Conservation (phyloP, 176 grass and related monocot species). For the Oryza australiensis region DNA sequence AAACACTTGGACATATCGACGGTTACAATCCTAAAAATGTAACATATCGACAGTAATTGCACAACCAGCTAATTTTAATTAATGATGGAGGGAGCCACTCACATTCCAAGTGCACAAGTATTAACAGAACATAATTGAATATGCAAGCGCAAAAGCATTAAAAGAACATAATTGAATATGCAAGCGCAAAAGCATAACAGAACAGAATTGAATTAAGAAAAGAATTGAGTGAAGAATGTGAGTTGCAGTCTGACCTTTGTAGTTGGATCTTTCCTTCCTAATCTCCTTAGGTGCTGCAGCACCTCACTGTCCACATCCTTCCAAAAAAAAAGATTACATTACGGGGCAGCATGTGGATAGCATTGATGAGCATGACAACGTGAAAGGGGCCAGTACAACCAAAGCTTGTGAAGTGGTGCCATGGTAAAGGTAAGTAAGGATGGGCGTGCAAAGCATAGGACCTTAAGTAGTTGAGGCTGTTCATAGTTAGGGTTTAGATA, state of each 20-base stretch:
- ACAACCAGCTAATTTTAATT: neutral
- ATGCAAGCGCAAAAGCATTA: neutral
- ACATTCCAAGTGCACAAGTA: neutral
- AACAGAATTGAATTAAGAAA: neutral
- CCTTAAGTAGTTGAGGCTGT: neutral
- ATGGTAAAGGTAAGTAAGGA: neutral
- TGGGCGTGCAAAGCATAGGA: neutral
- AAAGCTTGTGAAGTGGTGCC: neutral
- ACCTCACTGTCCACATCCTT: conserved; percentile 84
- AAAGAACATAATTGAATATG: neutral
- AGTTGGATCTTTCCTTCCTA: conserved; percentile 90
- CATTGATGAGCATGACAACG: neutral
- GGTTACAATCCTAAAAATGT: too few species aligned
- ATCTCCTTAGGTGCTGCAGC: conserved; percentile 80
- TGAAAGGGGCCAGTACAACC: neutral
- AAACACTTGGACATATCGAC: too few species aligned
- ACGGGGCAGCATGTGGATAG: neutral
- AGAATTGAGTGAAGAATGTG: neutral
- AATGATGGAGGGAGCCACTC: neutral
- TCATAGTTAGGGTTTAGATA: neutral
- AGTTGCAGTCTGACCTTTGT: conserved; percentile 65
- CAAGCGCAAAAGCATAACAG: neutral
- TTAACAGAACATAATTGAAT: neutral
- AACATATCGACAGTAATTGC: neutral
- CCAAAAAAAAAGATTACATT: conserved; percentile 8